A percentile compares a stretch with the other conserved stretches of the same genome.
Conservation (phyloP, 1,284 basidiomycete species). For the Athelia psychrophila region DNA sequence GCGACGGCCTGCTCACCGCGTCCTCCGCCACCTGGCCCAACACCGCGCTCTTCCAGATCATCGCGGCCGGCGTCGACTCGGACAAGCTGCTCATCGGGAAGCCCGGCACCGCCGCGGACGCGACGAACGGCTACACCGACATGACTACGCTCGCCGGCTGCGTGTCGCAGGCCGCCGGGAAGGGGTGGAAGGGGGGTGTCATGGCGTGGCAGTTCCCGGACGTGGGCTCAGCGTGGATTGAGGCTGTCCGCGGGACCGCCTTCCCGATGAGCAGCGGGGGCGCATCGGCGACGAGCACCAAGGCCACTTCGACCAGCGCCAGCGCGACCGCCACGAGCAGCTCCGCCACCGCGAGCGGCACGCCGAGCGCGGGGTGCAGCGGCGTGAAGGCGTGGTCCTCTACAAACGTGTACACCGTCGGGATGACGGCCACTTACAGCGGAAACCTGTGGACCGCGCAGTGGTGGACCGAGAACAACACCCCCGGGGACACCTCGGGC, state of each 20-base stretch:
- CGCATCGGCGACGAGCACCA: too few relatives aligned
- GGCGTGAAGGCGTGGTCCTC: too few relatives aligned
- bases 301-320: too few relatives aligned
- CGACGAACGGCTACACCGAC: conserved; percentile 35
- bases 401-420: too few relatives aligned
- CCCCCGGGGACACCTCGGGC: conserved; percentile 21
- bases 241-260: conserved; percentile 5
- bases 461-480: background rate
- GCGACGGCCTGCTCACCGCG: conserved; percentile 36
- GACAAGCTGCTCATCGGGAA: conserved; percentile 53
- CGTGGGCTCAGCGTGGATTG: conserved; percentile 7
- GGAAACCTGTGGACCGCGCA: too few relatives aligned
- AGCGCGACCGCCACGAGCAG: too few relatives aligned
- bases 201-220: conserved; percentile 11
- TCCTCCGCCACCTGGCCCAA: conserved; percentile 39
- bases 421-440: too few relatives aligned
- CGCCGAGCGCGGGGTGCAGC: too few relatives aligned
- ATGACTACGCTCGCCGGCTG: conserved; percentile 41
- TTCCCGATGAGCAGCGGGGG: background rate
- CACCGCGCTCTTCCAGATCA: conserved; percentile 46
- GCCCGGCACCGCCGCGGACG: conserved; percentile 35
- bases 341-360: too few relatives aligned
- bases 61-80: conserved; percentile 34
- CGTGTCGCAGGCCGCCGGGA: conserved; percentile 34
- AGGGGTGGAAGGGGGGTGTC: conserved; percentile 47